Evolutionary conservation across 805 yeast genomes (phyloP), one percentile per base, ranked within the genome.

Genomic region (Barnettozyma sp.): DNA sequence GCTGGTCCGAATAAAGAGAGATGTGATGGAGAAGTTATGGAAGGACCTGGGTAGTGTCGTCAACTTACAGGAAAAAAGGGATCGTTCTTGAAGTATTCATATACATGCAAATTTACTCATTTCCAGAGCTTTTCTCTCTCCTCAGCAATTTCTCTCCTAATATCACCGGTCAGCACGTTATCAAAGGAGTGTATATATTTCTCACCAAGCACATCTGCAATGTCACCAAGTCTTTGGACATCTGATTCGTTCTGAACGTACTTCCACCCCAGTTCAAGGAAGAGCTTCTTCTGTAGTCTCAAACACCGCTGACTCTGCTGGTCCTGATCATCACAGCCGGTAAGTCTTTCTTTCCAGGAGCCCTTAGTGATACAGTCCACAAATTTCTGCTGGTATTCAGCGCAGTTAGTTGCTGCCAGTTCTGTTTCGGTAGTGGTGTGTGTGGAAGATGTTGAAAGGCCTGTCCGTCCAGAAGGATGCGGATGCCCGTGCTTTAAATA

Each of bases 11-110:
- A 58, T 76, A 49, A 58, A 64, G 20, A 60, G 59, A 38, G 59
- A 56, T 0, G 66, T 63, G 26, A 76, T 76, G 48, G 48, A 73
- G 34, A 46, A 38, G 4, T 43, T 69, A 13, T 80, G 86, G 86
- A 46, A 49, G 11, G 54, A 54, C 10, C 45, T 79, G 36, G 43
- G 37, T 8, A 16, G 9, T 1, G 11, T 42, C 11, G 36, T 41
- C 30, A 30, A 32, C 10, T 20, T 17, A 16, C 17, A 22, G 15
- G 33, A 27, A 38, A 29, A 32, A 28, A 35, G 10, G 22, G 22
- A 32, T n/a, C n/a, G n/a, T n/a, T n/a, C n/a, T n/a, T n/a, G n/a
- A n/a, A n/a, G n/a, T n/a, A n/a, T n/a, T n/a, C n/a, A n/a, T n/a
- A n/a, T n/a, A n/a, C n/a, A n/a, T n/a, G 35, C 14, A 30, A 16